phyloP scores from a whole-genome alignment of 2,329 filamentous ascomycete genomes.

The Shiraia bambusicola region DNA sequence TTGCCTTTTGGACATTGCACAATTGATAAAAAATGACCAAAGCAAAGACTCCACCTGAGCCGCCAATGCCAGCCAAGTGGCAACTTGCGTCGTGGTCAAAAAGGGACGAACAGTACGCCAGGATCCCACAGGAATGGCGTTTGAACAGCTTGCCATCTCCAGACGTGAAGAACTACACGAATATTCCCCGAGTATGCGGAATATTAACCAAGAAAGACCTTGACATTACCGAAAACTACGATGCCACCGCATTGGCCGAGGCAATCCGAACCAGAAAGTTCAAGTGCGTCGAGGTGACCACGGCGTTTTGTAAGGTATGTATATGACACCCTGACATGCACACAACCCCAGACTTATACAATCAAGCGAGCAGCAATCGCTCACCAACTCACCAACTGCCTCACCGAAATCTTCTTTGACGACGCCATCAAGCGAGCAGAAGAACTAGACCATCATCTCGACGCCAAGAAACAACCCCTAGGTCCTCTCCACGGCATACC shows the following conservation, averaged over 20 bases:
- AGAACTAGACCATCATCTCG: constrained; percentile 46
- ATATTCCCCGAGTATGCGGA: constrained; percentile 56
- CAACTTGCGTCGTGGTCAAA: constrained; percentile 46
- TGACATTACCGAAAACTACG: constrained; percentile 57
- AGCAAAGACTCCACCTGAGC: constrained; percentile 6
- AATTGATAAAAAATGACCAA: constrained; percentile 15
- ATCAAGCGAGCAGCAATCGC: constrained; percentile 49
- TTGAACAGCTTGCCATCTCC: constrained; percentile 30
- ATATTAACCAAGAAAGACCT: constrained; percentile 55
- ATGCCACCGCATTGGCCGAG: constrained; percentile 46
- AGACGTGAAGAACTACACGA: constrained; percentile 38
- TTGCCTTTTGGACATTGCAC: constrained; percentile 2
- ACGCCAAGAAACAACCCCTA: constrained; percentile 41
- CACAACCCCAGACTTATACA: constrained; percentile 1
- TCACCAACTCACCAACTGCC: constrained; percentile 49
- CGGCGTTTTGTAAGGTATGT: constrained; percentile 49
- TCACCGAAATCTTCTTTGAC: constrained; percentile 45
- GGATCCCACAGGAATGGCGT: constrained; percentile 51
- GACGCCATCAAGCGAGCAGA: constrained; percentile 39
- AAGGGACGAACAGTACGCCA: constrained; percentile 43
- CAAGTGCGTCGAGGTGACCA: constrained; percentile 42
- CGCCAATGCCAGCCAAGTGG: constrained; percentile 35
- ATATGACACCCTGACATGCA: neutral
- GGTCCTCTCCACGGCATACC: constrained; percentile 52
- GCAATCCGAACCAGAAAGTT: constrained; percentile 40